These are phyloP conservation scores for Lomentospora prolificans DNA, from an alignment of 2,329 filamentous ascomycete species.

Conservation along the genomic window DNA sequence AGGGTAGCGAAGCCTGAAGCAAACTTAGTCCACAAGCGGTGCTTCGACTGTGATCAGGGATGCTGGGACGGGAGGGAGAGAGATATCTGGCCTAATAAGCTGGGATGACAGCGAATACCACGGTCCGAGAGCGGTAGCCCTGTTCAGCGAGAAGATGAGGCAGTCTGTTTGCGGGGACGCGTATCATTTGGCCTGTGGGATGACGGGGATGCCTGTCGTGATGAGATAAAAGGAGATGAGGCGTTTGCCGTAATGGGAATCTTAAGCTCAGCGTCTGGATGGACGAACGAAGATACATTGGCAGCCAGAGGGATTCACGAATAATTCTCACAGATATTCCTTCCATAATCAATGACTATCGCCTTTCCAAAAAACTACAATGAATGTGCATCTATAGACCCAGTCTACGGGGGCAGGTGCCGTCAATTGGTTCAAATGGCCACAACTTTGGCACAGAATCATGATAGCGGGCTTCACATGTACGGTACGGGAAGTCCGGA, in stretches of 20 bases:
- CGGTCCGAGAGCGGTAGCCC: background rate
- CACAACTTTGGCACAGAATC: background rate
- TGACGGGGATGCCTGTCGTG: background rate
- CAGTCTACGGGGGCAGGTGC: no score
- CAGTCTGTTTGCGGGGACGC: background rate
- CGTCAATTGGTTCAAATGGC: no score
- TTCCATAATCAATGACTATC: no score
- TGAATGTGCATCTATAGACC: no score
- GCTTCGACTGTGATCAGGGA: background rate
- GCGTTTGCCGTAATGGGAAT: background rate
- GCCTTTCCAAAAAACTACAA: no score
- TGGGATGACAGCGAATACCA: background rate
- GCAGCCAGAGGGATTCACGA: no score
- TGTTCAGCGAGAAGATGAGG: background rate
- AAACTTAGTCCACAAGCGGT: background rate
- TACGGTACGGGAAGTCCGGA: background rate
- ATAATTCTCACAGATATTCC: no score
- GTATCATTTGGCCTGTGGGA: background rate
- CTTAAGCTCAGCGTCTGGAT: no score
- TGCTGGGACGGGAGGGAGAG: background rate
- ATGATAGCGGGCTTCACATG: background rate
- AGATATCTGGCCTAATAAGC: background rate
- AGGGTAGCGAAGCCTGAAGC: background rate
- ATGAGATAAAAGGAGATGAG: background rate
- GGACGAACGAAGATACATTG: no score